Evolutionary conservation across 495 filamentous ascomycete species (phyloP).

Genomic region (Penicillium lividum): DNA sequence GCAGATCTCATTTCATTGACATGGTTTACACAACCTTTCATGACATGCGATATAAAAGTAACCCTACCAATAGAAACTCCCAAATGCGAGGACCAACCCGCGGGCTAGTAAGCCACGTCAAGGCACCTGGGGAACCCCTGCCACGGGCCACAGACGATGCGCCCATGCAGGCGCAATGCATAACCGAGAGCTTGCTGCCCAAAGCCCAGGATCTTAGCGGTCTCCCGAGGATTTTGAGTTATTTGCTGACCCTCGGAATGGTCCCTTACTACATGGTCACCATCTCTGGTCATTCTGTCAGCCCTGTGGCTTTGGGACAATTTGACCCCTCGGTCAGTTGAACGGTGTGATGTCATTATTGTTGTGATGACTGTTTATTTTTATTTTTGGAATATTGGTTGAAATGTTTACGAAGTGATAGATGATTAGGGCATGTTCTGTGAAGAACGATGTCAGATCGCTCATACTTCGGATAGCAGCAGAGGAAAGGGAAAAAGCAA

Average conservation of each 20-base stretch:
- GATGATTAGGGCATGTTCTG: too few relatives aligned
- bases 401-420: too few relatives aligned
- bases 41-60: neutral
- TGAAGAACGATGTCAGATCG: neutral
- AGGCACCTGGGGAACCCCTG: conserved; percentile 1
- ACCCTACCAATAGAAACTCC: neutral
- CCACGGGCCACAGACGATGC: neutral
- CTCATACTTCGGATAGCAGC: conserved; percentile 22
- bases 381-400: too few relatives aligned
- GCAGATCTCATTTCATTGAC: neutral
- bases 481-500: conserved; percentile 22
- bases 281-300: conserved; percentile 6
- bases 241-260: conserved; percentile 4
- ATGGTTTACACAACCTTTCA: neutral
- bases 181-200: conserved; percentile 8
- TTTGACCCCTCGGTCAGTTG: neutral
- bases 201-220: conserved; percentile 8
- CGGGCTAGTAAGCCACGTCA: neutral
- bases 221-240: neutral
- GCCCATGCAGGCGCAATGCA: conserved; percentile 4
- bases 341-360: conserved; percentile 1
- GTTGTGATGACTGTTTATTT: too few relatives aligned
- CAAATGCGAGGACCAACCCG: neutral
- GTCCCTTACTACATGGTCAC: neutral
- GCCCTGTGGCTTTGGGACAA: conserved; percentile 1